A percentile compares a stretch with the other conserved stretches of the same genome.
phyloP scores from a whole-genome alignment of 2,329 filamentous ascomycete species.

The Fusarium ramigenum region DNA sequence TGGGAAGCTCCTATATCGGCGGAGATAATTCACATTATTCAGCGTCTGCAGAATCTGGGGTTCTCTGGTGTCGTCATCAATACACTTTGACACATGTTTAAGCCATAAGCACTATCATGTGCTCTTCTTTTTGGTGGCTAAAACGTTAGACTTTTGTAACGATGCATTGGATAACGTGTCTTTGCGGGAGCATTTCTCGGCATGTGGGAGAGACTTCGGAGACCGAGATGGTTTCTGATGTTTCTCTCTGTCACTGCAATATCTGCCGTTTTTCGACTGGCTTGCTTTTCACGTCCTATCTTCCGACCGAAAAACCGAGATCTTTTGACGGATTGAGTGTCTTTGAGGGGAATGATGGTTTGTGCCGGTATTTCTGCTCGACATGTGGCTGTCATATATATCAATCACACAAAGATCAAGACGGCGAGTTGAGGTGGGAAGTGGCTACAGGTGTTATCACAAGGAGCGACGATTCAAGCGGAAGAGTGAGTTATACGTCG shows the following conservation, averaged over 20 bases:
- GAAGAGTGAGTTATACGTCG: neutral
- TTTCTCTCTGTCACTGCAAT: slow-evolving; percentile 48
- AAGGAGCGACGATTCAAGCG: neutral
- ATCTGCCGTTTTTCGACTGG: slow-evolving; percentile 48
- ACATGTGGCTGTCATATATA: slow-evolving; percentile 56
- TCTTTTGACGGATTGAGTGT: slow-evolving; percentile 16
- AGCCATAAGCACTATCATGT: neutral
- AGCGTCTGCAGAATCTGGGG: neutral
- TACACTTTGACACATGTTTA: neutral
- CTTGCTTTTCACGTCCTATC: slow-evolving; percentile 52
- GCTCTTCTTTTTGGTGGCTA: neutral
- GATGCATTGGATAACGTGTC: slow-evolving; percentile 14
- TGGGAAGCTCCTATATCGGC: slow-evolving; percentile 7
- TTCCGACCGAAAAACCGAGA: slow-evolving; percentile 38
- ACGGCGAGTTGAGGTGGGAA: slow-evolving; percentile 40
- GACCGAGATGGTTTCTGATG: neutral
- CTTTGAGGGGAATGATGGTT: neutral
- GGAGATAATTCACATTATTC: neutral
- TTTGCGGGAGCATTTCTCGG: slow-evolving; percentile 13
- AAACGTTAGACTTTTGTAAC: neutral
- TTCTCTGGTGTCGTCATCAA: neutral
- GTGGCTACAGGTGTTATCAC: slow-evolving; percentile 51
- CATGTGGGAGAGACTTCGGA: neutral
- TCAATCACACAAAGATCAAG: slow-evolving; percentile 14
- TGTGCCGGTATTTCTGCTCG: slow-evolving; percentile 50